phyloP scores from a whole-genome alignment of 192 early-diverging fungal genomes.

The Podila epicladia region DNA sequence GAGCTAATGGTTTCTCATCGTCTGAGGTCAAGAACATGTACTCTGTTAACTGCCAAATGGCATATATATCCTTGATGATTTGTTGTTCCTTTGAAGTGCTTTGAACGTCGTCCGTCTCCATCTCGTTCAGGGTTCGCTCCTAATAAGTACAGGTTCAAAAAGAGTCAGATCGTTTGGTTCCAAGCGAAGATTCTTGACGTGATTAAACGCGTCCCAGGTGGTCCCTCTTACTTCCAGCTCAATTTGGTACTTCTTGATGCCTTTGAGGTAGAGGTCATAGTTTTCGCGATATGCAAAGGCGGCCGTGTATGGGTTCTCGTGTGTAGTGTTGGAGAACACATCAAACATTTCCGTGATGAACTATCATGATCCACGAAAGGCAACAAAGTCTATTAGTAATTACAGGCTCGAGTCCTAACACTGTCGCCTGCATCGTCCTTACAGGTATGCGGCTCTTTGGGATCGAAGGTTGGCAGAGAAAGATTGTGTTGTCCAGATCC shows the following conservation, averaged over 20 bases:
- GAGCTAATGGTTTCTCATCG: slow-evolving; percentile 27
- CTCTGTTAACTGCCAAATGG: slow-evolving; percentile 39
- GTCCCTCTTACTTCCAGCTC: slow-evolving; percentile 16
- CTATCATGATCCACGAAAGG: slow-evolving; percentile 9
- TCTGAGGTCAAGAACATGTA: slow-evolving; percentile 34
- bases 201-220: too few species aligned
- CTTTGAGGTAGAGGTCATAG: slow-evolving; percentile 27
- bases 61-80: slow-evolving; percentile 20
- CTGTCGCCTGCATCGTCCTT: background rate
- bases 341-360: slow-evolving; percentile 34
- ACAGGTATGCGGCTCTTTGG: slow-evolving; percentile 38
- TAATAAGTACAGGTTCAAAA: background rate
- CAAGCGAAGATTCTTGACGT: too few species aligned
- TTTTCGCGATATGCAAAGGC: slow-evolving; percentile 14
- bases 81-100: slow-evolving; percentile 12
- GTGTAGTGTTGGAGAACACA: slow-evolving; percentile 22
- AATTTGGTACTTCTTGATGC: slow-evolving; percentile 18
- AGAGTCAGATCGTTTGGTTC: background rate
- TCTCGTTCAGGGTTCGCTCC: slow-evolving; percentile 10
- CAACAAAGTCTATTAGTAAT: background rate
- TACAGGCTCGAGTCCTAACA: background rate
- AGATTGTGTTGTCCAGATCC: slow-evolving; percentile 28
- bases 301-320: slow-evolving; percentile 16
- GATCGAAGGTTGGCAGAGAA: slow-evolving; percentile 40
- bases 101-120: slow-evolving; percentile 14